Percentiles rank a stretch among this genome's conserved stretches.
These are phyloP conservation scores for Samsoniella hepiali DNA, from an alignment of 2,329 filamentous ascomycete genomes.

Conservation along the genomic window DNA sequence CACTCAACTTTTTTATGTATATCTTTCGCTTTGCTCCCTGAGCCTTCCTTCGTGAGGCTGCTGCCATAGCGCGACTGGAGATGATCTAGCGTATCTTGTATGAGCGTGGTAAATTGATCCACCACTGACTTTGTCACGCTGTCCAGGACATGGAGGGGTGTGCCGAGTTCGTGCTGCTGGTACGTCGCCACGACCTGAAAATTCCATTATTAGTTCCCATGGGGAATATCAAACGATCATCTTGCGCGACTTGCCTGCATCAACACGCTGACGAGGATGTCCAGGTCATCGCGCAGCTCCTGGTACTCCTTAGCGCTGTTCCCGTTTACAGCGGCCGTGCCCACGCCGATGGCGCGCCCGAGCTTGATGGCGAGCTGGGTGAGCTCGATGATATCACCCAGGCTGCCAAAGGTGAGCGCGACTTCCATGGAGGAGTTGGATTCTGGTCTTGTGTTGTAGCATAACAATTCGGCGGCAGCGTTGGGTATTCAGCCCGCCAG, in stretches of 20 bases:
- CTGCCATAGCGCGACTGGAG: not conserved
- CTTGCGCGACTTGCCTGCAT: not conserved
- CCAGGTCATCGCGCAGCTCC: not conserved
- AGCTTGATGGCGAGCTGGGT: conserved; percentile 1
- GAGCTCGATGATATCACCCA: conserved; percentile 2
- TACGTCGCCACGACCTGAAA: conserved; percentile 10
- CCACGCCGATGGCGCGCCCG: conserved; percentile 5
- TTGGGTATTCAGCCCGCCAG: too few relatives aligned
- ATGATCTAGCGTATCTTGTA: conserved; percentile 3
- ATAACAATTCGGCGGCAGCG: too few relatives aligned
- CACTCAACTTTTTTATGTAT: too few relatives aligned
- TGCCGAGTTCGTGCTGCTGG: conserved; percentile 5
- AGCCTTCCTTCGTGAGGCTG: not conserved
- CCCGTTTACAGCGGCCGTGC: not conserved
- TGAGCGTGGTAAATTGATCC: not conserved
- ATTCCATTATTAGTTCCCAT: too few relatives aligned
- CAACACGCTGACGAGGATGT: conserved; percentile 3
- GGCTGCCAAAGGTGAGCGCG: conserved; percentile 10
- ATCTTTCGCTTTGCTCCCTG: too few relatives aligned
- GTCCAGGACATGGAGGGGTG: not conserved
- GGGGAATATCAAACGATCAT: too few relatives aligned
- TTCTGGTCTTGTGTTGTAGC: too few relatives aligned
- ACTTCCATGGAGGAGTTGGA: too few relatives aligned
- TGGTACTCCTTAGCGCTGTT: conserved; percentile 3
- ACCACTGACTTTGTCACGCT: not conserved